Base-by-base conservation (phyloP, 192 early-diverging fungal species). In the Coemansia sp. region DNA sequence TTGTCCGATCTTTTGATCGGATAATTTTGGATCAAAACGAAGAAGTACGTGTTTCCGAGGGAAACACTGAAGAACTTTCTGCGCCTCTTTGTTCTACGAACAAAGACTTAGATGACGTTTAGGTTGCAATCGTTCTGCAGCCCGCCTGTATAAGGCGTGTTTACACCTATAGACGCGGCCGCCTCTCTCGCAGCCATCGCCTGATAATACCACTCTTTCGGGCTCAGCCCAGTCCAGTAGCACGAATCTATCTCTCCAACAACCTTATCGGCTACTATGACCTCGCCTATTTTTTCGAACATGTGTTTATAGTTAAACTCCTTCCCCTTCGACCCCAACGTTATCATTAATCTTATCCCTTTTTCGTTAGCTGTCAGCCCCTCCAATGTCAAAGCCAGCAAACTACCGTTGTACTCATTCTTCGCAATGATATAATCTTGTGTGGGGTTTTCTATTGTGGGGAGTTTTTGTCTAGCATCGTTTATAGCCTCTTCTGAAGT, bases 151-250 rank as follows among this genome's bases (percentile, higher is more conserved):
- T 40, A 61, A 20, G 59, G 59, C 13, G 59, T 61, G 19, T 61
- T 61, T 31, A 61, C 50, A 27, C 59, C 59, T 29, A 61, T 61
- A 19, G 44, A 50, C 9, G 59, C 44, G 7, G 59, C 59, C 15
- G 44, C 59, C 41, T 61, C 59, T 61, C 59, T 61, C 22, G 44
- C 59, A 61, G 59, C 59, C 50, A 50, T 61, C 30, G 59, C 44
- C 30, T 61, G 59, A 20, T 40, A 50, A 42, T 38, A 61, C 59
- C 59, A 61, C 17, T 61, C 59, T 14, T 61, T 40, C 27, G 44
- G 28, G 17, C 34, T 41, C 22, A 61, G 22, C 13, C 59, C 59
- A 47, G 20, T 36, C 27, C 50, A 50, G 36, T 61, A 61, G 50
- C 59, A 61, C 34, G 44, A 50, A 14, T 61, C 17, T 52, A 61